phyloP scores from a whole-genome alignment of 2,329 filamentous ascomycete genomes.

The Harringtonia aguacate region DNA sequence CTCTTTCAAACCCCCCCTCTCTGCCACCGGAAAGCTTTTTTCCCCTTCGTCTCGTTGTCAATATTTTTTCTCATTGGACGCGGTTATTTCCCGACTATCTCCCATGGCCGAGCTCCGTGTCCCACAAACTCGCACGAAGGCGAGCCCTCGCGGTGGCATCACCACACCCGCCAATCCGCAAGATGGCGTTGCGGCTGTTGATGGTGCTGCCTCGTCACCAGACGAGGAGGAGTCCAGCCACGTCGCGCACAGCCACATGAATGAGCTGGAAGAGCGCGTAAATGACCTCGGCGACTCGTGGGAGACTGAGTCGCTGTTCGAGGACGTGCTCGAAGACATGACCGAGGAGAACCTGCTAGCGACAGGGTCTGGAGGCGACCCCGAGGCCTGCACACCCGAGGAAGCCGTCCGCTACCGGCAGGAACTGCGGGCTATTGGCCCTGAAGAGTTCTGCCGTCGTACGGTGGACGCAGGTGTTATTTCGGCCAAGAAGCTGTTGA shows the following conservation, averaged over 20 bases:
- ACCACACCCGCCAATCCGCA: neutral
- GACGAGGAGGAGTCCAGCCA: neutral
- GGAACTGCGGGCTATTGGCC: conserved; percentile 66
- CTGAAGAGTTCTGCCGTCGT: conserved; percentile 62
- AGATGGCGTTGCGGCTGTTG: neutral
- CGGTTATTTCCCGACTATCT: neutral
- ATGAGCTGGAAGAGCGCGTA: conserved; percentile 40
- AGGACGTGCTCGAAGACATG: conserved; percentile 50
- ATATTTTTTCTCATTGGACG: neutral
- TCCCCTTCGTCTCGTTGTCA: no score
- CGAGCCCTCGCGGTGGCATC: neutral
- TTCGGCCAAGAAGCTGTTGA: conserved; percentile 72
- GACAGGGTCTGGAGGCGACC: conserved; percentile 25
- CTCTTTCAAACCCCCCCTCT: no score
- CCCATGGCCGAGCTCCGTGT: conserved; percentile 1
- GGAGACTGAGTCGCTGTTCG: conserved; percentile 55
- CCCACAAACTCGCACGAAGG: neutral
- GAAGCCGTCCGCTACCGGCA: conserved; percentile 60
- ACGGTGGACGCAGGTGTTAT: conserved; percentile 60
- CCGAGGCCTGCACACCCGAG: conserved; percentile 52
- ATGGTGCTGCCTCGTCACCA: no score
- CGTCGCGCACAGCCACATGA: conserved; percentile 9
- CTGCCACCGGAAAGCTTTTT: no score
- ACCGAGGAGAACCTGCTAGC: conserved; percentile 35
- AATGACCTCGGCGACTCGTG: conserved; percentile 43